These are phyloP conservation scores for Fabrea salina DNA, from an alignment of 169 alveolate species.

Conservation along the genomic window DNA sequence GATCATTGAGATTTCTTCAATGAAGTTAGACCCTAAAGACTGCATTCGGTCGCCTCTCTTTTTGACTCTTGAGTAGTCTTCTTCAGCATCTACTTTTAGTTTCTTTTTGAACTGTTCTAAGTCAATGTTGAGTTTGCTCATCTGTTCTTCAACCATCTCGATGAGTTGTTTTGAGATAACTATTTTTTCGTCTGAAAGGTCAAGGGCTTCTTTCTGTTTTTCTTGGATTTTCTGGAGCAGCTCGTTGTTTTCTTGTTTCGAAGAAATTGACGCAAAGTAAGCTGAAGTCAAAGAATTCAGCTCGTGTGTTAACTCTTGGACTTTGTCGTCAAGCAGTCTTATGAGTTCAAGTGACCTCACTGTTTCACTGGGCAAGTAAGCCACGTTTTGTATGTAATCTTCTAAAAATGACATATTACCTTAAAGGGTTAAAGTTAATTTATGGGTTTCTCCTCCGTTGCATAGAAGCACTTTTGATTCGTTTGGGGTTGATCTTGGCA, in stretches of 20 bases:
- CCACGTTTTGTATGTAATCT: not conserved
- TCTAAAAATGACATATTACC: constrained; percentile 15
- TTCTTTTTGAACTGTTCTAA: not conserved
- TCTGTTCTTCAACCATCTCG: constrained; percentile 9
- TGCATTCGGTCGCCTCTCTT: not conserved
- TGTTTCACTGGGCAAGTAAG: not conserved
- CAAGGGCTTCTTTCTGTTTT: not conserved
- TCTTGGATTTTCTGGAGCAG: not conserved
- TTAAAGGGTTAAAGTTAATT: not conserved
- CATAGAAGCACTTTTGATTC: too few species aligned
- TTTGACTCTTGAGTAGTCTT: not conserved
- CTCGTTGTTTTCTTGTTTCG: not conserved
- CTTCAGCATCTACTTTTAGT: not conserved
- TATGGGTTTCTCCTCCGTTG: too few species aligned
- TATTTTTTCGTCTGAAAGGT: constrained; percentile 4
- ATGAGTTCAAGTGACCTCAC: constrained; percentile 18
- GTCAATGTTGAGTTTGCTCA: not conserved
- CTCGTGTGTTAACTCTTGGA: not conserved
- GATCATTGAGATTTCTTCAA: not conserved
- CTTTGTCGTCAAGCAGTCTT: constrained; percentile 3
- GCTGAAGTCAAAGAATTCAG: not conserved
- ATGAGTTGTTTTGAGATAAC: not conserved
- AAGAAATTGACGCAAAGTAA: not conserved
- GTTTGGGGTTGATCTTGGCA: not conserved
- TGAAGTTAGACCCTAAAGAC: not conserved